Percentiles rank a stretch among this genome's conserved stretches.
Conservation (phyloP, 192 early-diverging fungal species). For the Gamsiella multidivaricata region DNA sequence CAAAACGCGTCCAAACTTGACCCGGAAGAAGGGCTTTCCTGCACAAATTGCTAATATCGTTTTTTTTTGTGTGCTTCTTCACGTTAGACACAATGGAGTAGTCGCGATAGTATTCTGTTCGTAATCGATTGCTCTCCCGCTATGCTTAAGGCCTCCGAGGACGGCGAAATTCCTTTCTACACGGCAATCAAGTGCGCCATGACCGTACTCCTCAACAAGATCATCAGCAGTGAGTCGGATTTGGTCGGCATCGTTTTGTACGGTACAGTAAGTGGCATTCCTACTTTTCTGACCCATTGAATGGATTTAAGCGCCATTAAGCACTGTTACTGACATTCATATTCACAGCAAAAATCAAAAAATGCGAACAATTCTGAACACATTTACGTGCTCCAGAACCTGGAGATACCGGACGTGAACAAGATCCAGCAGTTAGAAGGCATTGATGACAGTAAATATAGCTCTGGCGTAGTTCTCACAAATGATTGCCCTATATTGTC, state of each 20-base stretch:
- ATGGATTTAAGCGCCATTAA: too few species aligned
- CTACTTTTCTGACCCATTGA: too few species aligned
- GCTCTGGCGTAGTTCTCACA: neutral
- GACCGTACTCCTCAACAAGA: slow-evolving; percentile 56
- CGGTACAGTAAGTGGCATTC: slow-evolving; percentile 55
- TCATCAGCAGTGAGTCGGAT: slow-evolving; percentile 55
- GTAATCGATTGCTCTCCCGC: slow-evolving; percentile 62
- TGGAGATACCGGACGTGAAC: slow-evolving; percentile 69
- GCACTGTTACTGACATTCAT: neutral
- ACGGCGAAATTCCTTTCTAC: slow-evolving; percentile 55
- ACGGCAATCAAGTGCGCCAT: slow-evolving; percentile 54
- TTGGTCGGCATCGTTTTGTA: slow-evolving; percentile 59
- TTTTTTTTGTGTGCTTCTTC: neutral
- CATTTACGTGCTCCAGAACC: slow-evolving; percentile 70
- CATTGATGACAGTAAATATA: slow-evolving; percentile 60
- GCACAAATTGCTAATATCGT: neutral
- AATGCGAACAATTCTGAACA: slow-evolving; percentile 68
- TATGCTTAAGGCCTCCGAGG: slow-evolving; percentile 50
- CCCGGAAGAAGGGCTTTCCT: neutral
- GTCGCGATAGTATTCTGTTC: slow-evolving; percentile 63
- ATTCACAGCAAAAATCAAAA: slow-evolving; percentile 47
- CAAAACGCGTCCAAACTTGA: neutral
- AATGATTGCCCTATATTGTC: too few species aligned
- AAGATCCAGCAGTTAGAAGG: slow-evolving; percentile 70
- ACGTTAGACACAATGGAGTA: slow-evolving; percentile 42